Base-by-base conservation (phyloP, 106 monocot genomes). In the Dendrobium huoshanense region DNA sequence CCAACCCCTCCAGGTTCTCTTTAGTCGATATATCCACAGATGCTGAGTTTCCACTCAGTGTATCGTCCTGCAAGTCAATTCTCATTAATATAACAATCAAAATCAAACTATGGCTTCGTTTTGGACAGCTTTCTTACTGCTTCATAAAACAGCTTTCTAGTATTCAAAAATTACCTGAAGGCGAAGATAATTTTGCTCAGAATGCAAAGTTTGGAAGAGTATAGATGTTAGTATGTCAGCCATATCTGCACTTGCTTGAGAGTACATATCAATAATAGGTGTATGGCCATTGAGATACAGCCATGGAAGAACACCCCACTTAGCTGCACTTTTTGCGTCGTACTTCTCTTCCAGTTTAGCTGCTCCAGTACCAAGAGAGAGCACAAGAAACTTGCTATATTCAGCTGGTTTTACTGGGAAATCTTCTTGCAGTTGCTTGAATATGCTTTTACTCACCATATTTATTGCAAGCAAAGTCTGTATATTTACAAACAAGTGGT, bases 221-320 rank as follows among this genome's bases (percentile, higher is more conserved):
- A 87, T 78, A 0, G 87, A 84, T 4, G 86, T 78, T 44, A 90
- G 85, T 20, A 95, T 82, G 67, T 95, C 92, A n/a, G 88, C 92
- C 92, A 95, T 88, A 29, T 95, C 95, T 27, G 79, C 84, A 44
- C 92, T 95, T 1, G 84, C 82, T 22, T 92, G 85, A 13, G 67
- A 88, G 77, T 89, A 90, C n/a, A 80, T 73, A n/a, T 95, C 88
- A 20, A 95, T 82, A 33, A 95, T 76, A 0, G 95, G 95, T 5
- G 86, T 88, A 8, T 44, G 41, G 13, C 90, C 87, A 7, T 44
- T 41, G 33, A 74, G 79, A 55, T 76, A 80, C 27, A 95, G 16
- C 95, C 95, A 95, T 3, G 77, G 59, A 18, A 92, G 44, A 9
- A 85, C 75, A 19, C 95, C 95, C 95, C 95, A 95, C 41, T 80